Evolutionary conservation across 331 rosid genomes (phyloP), one percentile per base, ranked within the genome.

Genomic region (Arachis monticola): DNA sequence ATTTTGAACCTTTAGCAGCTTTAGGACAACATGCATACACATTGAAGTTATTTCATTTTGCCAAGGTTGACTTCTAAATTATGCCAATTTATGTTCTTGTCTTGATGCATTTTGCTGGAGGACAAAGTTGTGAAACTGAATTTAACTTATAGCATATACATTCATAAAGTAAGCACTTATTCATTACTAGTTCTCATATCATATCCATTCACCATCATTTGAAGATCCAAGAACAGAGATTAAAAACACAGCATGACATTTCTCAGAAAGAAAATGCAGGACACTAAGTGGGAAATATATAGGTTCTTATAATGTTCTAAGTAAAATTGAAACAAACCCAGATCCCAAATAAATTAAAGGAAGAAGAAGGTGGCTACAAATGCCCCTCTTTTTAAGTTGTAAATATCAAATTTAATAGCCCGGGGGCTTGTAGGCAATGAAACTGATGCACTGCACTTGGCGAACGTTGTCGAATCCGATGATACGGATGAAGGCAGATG

Each of bases 391-490:
- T 5, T 38, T 38, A 38, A 38, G 41, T 11, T 40, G 32, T 10
- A 67, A 63, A 62, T 10, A 0, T 32, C 31, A 35, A 45, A 35
- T 22, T 78, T 67, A 14, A 59, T 0, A 10, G 72, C 60, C 3
- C 2, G 67, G 0, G 0, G 93, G 91, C 70, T 38, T 82, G 93
- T 82, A 77, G 70, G 91, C 93, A 47, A 88, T 88, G 91, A 88
- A 85, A 70, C 86, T 85, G 85, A 85, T 85, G 84, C 86, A 82
- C 27, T 82, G 86, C 62, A 74, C 81, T 86, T 89, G 95, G 10
- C 95, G 90, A 45, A 10, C 32, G n/a, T 82, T 89, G 92, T 89
- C 95, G 35, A 89, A 89, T 60, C 90, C 90, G 8, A 89, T 87
- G 90, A 89, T 89, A 7, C 92, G 80, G 32, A 84, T 17, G 48